phyloP scores from a whole-genome alignment of 129 eudicot species.

The Lactuca sativa region DNA sequence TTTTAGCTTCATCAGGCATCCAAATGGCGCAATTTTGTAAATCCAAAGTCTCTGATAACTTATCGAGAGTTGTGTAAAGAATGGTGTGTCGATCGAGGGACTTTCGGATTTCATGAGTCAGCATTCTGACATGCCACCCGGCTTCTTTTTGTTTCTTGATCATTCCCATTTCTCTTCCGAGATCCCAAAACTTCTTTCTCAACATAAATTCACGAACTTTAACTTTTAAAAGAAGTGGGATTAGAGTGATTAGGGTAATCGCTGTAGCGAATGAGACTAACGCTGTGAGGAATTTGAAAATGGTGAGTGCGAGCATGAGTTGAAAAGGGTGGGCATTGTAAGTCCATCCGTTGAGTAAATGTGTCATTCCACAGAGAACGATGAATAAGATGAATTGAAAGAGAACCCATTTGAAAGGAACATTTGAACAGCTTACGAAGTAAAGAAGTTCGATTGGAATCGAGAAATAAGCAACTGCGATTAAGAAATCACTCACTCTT shows the following conservation, averaged over 20 bases:
- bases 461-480: slow-evolving; percentile 86
- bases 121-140: slow-evolving; percentile 82
- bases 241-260: slow-evolving; percentile 64
- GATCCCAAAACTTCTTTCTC: slow-evolving; percentile 72
- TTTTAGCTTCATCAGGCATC: slow-evolving; percentile 69
- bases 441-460: slow-evolving; percentile 83
- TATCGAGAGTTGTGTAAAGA: slow-evolving; percentile 74
- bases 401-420: slow-evolving; percentile 93
- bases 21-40: slow-evolving; percentile 78
- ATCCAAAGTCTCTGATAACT: slow-evolving; percentile 65
- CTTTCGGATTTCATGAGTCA: slow-evolving; percentile 77
- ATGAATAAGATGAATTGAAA: slow-evolving; percentile 74
- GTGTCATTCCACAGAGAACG: slow-evolving; percentile 91
- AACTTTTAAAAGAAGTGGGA: slow-evolving; percentile 70
- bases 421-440: slow-evolving; percentile 78
- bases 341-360: slow-evolving; percentile 84
- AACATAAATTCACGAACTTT: slow-evolving; percentile 83
- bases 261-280: slow-evolving; percentile 87
- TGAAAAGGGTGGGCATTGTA: slow-evolving; percentile 78
- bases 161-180: slow-evolving; percentile 78
- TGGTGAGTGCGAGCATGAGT: slow-evolving; percentile 70
- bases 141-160: slow-evolving; percentile 72
- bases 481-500: slow-evolving; percentile 77
- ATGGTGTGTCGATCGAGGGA: slow-evolving; percentile 79
- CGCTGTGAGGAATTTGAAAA: slow-evolving; percentile 80